Evolutionary conservation across 1,139 yeast species (phyloP).

Genomic region (Kodamaea ohmeri): DNA sequence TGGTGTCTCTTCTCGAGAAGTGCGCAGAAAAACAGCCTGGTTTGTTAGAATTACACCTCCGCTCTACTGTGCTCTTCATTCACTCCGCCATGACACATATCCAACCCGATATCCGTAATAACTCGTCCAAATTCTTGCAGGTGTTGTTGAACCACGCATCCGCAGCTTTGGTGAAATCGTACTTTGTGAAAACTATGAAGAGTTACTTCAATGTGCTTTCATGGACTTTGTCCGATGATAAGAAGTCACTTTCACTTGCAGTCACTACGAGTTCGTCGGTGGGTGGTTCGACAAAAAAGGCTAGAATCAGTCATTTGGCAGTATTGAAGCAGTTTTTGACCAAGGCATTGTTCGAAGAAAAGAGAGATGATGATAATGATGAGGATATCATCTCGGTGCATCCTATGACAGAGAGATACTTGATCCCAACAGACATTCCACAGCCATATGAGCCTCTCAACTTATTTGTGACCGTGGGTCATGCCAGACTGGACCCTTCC

Average conservation of each 20-base stretch:
- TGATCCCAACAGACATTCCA: constrained; percentile 50
- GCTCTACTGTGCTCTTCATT: constrained; percentile 67
- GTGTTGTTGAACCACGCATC: constrained; percentile 49
- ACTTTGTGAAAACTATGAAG: constrained; percentile 58
- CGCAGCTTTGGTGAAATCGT: constrained; percentile 50
- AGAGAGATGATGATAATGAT: background rate
- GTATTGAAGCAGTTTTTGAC: constrained; percentile 42
- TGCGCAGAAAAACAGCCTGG: constrained; percentile 53
- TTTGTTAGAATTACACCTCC: constrained; percentile 64
- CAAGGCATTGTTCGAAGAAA: constrained; percentile 33
- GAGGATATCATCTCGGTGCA: constrained; percentile 27
- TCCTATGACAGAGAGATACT: constrained; percentile 48
- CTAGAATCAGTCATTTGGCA: constrained; percentile 42
- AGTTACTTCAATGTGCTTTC: constrained; percentile 57
- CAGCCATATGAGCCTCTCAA: constrained; percentile 61
- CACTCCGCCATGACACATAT: constrained; percentile 96
- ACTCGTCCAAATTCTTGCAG: constrained; percentile 62
- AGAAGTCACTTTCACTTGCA: constrained; percentile 45
- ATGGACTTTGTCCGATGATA: constrained; percentile 52
- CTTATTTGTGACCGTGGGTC: constrained; percentile 42
- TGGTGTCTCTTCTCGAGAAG: constrained; percentile 50
- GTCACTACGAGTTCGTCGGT: constrained; percentile 44
- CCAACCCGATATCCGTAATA: constrained; percentile 65
- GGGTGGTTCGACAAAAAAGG: constrained; percentile 38
- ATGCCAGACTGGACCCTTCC: constrained; percentile 6